A percentile compares a stretch with the other conserved stretches of the same genome.
These are phyloP conservation scores for Perilla frutescens DNA, from an alignment of 257 asterid species.

Conservation along the genomic window DNA sequence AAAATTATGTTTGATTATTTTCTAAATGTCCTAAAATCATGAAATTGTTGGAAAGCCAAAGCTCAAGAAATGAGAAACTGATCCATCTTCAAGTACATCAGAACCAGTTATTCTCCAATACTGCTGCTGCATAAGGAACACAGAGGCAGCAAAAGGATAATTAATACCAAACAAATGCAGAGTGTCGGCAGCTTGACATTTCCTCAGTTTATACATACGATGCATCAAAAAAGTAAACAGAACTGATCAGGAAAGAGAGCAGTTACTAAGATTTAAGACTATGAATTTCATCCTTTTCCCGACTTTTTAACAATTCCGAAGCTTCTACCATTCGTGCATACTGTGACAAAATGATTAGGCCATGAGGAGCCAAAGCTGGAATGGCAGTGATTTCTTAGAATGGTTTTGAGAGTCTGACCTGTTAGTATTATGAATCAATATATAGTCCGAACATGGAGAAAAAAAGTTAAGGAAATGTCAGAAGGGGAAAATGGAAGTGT, in stretches of 20 bases:
- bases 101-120: constrained; percentile 7
- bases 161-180: no score
- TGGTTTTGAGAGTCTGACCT: neutral
- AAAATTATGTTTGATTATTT: neutral
- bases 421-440: neutral
- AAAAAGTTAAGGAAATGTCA: neutral
- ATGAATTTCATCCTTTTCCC: constrained; percentile 4
- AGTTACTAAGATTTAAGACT: neutral
- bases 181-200: neutral
- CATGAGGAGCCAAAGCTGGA: neutral
- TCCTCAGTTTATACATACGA: neutral
- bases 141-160: neutral
- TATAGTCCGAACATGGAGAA: neutral
- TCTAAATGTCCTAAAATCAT: neutral
- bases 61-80: neutral
- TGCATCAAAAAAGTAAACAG: neutral
- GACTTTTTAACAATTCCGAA: neutral
- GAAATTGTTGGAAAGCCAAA: neutral
- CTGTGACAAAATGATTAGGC: neutral
- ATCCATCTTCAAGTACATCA: neutral
- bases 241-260: neutral
- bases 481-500: constrained; percentile 1
- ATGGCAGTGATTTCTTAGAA: neutral
- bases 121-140: neutral
- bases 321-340: neutral